phyloP scores from a whole-genome alignment of 1,139 yeast species.

The Scheffersomyces stambukii region DNA sequence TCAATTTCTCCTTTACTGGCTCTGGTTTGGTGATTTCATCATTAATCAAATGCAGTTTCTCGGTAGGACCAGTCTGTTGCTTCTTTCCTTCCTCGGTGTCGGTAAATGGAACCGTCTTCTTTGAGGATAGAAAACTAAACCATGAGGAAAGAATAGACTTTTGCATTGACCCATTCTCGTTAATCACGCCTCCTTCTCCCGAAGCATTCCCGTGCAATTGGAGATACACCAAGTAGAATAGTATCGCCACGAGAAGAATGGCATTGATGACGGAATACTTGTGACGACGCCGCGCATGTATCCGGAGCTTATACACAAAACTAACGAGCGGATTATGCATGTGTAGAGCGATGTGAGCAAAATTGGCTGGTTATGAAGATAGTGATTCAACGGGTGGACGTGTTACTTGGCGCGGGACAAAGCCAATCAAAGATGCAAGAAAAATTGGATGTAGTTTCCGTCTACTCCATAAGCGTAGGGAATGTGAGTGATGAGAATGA shows the following conservation, averaged over 20 bases:
- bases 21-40: neutral
- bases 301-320: conserved; percentile 4
- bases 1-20: neutral
- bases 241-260: conserved; percentile 3
- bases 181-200: conserved; percentile 2
- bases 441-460: no score
- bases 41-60: conserved; percentile 1
- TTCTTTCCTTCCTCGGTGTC: neutral
- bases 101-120: conserved; percentile 5
- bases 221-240: conserved; percentile 3
- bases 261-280: conserved; percentile 3
- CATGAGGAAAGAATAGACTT: conserved; percentile 1
- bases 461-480: no score
- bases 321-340: conserved; percentile 1
- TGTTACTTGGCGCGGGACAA: no score
- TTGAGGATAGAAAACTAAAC: neutral
- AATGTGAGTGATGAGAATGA: no score
- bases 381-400: no score
- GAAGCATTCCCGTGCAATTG: neutral
- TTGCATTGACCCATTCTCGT: conserved; percentile 6
- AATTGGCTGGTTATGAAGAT: neutral
- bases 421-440: no score
- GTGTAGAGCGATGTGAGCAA: neutral
- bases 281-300: conserved; percentile 6
- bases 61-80: neutral